These are phyloP conservation scores for Lyophyllum atratum DNA, from an alignment of 768 basidiomycete genomes.

Conservation along the genomic window DNA sequence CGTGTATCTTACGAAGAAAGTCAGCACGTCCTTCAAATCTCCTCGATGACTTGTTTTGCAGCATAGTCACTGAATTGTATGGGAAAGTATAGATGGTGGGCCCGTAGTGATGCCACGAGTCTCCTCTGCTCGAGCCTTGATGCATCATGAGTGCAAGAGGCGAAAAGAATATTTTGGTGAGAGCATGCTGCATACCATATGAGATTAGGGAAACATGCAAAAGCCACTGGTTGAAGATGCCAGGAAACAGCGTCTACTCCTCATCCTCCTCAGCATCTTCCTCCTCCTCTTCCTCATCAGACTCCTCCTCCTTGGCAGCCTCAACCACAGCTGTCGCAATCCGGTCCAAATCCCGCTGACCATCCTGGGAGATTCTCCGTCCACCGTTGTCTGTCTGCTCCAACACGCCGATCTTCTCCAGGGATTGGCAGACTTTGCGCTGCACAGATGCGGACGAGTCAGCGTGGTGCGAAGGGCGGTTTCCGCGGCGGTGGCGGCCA, in stretches of 20 bases:
- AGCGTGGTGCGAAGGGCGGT: constrained; percentile 94
- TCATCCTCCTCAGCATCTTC: constrained; percentile 67
- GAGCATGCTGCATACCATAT: constrained; percentile 43
- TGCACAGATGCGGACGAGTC: constrained; percentile 86
- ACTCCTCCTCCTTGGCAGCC: constrained; percentile 70
- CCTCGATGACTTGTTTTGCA: neutral
- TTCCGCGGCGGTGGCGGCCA: constrained; percentile 92
- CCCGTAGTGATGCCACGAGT: neutral
- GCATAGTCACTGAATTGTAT: neutral
- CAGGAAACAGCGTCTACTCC: constrained; percentile 41
- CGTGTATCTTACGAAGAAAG: too few relatives aligned
- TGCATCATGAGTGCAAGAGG: neutral
- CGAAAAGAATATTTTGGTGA: constrained; percentile 31
- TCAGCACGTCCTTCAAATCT: too few relatives aligned
- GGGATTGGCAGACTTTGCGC: constrained; percentile 92
- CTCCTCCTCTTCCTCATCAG: constrained; percentile 75
- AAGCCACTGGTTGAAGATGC: constrained; percentile 28
- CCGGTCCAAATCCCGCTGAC: constrained; percentile 92
- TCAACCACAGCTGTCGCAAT: constrained; percentile 91
- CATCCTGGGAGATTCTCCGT: constrained; percentile 94
- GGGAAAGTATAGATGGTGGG: neutral
- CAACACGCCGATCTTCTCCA: constrained; percentile 98
- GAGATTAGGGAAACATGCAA: constrained; percentile 41
- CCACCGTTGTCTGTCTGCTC: constrained; percentile 94
- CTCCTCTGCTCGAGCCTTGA: neutral